A percentile compares a stretch with the other conserved stretches of the same genome.
Conservation (phyloP, 352 stramenopile species). For the Pythium apleroticum region DNA sequence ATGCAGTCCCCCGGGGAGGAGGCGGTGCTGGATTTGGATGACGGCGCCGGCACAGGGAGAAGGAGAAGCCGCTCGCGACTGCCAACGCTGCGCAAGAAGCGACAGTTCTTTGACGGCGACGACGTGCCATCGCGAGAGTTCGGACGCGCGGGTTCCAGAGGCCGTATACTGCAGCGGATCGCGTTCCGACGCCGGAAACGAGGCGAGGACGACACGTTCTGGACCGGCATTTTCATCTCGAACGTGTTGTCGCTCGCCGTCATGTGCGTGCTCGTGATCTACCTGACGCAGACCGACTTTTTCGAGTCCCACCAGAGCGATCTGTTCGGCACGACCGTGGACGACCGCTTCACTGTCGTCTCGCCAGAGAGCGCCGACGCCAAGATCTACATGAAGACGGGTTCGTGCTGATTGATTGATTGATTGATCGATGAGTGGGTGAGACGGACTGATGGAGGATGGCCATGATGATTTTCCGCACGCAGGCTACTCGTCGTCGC, state of each 20-base stretch:
- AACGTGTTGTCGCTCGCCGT: conserved; percentile 72
- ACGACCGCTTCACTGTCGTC: conserved; percentile 81
- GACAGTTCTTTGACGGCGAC: conserved; percentile 56
- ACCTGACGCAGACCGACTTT: conserved; percentile 80
- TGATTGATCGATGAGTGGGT: no score
- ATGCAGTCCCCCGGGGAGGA: conserved; percentile 73
- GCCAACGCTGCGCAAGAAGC: conserved; percentile 34
- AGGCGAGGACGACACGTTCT: conserved; percentile 61
- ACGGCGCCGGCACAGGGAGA: conserved; percentile 10
- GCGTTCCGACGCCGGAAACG: conserved; percentile 56
- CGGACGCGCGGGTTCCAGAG: conserved; percentile 32
- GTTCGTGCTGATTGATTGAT: conserved; percentile 24
- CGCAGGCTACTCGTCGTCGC: conserved; percentile 69
- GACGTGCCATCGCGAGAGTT: conserved; percentile 27
- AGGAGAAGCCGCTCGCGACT: conserved; percentile 31
- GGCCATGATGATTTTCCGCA: not conserved
- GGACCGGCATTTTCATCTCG: conserved; percentile 65
- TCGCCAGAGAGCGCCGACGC: conserved; percentile 55
- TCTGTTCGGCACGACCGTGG: conserved; percentile 77
- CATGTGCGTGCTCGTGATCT: conserved; percentile 57
- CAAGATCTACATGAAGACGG: conserved; percentile 81
- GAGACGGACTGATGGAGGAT: not conserved
- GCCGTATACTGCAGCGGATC: conserved; percentile 50
- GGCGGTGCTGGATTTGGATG: conserved; percentile 33
- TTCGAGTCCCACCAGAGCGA: conserved; percentile 80